phyloP scores from a whole-genome alignment of 805 yeast genomes.

The Candida schatavii region DNA sequence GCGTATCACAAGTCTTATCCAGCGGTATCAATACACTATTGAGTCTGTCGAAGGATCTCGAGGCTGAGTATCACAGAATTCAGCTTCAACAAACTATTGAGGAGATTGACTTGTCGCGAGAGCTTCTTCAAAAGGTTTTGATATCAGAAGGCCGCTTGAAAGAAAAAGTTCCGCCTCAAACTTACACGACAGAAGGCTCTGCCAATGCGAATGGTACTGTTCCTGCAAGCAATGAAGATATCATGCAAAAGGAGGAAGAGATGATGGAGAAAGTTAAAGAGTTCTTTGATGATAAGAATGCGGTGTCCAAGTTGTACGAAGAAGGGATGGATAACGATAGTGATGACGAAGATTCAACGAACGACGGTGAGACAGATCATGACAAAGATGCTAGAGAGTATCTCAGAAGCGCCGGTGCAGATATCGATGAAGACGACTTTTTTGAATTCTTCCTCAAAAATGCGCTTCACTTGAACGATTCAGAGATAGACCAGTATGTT shows the following conservation, averaged over 20 bases:
- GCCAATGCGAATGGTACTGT: neutral
- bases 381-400: slow-evolving; percentile 6
- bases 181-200: neutral
- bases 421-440: slow-evolving; percentile 66
- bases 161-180: neutral
- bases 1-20: neutral
- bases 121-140: neutral
- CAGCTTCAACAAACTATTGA: neutral
- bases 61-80: neutral
- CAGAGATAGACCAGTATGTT: neutral
- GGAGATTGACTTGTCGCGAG: neutral
- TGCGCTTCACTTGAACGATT: slow-evolving; percentile 3
- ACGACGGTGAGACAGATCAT: slow-evolving; percentile 6
- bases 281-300: slow-evolving; percentile 1
- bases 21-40: neutral
- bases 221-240: neutral
- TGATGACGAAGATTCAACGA: slow-evolving; percentile 8
- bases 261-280: slow-evolving; percentile 1
- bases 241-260: neutral
- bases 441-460: slow-evolving; percentile 40
- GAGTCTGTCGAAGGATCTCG: neutral
- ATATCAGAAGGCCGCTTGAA: neutral
- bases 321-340: slow-evolving; percentile 7
- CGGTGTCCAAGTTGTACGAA: slow-evolving; percentile 8
- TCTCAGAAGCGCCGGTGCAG: slow-evolving; percentile 19